phyloP scores from a whole-genome alignment of 129 eudicot species.

The Flaveria robusta region DNA sequence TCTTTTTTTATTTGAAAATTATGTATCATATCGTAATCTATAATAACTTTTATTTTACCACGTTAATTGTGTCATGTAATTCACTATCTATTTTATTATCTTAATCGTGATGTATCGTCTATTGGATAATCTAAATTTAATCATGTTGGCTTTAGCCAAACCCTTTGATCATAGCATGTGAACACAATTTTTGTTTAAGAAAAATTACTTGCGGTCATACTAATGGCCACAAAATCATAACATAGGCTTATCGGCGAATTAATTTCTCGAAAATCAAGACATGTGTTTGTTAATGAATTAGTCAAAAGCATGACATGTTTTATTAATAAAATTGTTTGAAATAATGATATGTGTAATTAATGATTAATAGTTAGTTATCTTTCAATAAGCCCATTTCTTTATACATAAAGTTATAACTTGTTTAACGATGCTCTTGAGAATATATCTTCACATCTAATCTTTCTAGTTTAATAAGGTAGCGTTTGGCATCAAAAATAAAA shows the following conservation, averaged over 20 bases:
- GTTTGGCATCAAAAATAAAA: too few species aligned
- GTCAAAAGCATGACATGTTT: background rate
- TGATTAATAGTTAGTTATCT: background rate
- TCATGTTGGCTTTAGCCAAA: too few species aligned
- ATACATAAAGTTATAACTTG: background rate
- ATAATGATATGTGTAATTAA: background rate
- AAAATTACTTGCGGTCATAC: background rate
- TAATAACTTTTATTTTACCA: too few species aligned
- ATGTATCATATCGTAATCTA: too few species aligned
- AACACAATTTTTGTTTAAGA: slow-evolving; percentile 12
- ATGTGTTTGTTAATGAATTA: background rate
- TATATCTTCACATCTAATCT: too few species aligned
- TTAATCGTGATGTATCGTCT: too few species aligned
- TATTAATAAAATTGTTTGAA: background rate
- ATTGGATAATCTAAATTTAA: too few species aligned
- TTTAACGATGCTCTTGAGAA: background rate
- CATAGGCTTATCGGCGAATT: background rate
- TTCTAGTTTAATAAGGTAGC: too few species aligned
- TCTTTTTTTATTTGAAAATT: too few species aligned
- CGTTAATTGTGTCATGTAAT: too few species aligned
- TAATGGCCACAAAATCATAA: background rate
- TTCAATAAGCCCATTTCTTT: background rate
- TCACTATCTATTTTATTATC: too few species aligned
- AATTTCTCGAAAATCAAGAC: background rate
- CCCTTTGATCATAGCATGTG: slow-evolving; percentile 21